Conservation (phyloP, 805 yeast genomes). For the Maudiozyma bulderi region DNA sequence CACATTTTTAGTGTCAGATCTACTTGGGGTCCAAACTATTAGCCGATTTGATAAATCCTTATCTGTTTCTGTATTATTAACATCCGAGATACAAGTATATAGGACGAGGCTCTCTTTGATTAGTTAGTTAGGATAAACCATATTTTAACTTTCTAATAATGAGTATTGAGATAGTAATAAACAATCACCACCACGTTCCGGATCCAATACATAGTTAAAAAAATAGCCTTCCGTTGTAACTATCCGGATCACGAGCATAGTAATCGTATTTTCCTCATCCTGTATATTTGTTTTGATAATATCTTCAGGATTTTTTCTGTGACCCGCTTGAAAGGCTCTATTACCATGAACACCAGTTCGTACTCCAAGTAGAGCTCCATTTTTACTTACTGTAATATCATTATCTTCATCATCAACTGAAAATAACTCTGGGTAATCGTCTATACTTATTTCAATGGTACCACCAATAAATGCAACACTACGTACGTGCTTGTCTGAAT, state of each 20-base stretch:
- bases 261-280: slow-evolving; percentile 5
- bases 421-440: slow-evolving; percentile 25
- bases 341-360: neutral
- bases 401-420: slow-evolving; percentile 5
- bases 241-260: slow-evolving; percentile 43
- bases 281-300: slow-evolving; percentile 1
- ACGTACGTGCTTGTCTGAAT: slow-evolving; percentile 8
- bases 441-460: slow-evolving; percentile 24
- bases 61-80: too few relatives aligned
- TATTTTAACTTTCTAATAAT: slow-evolving; percentile 17
- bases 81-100: too few relatives aligned
- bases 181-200: slow-evolving; percentile 91
- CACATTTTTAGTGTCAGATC: too few relatives aligned
- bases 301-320: slow-evolving; percentile 1
- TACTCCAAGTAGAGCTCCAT: neutral
- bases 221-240: slow-evolving; percentile 76
- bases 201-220: slow-evolving; percentile 71
- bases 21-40: too few relatives aligned
- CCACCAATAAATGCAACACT: slow-evolving; percentile 27
- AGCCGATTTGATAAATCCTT: too few relatives aligned
- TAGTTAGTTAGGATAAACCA: too few relatives aligned
- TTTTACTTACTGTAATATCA: neutral
- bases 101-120: too few relatives aligned
- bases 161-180: slow-evolving; percentile 64
- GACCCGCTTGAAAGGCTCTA: neutral